Evolutionary conservation across 129 eudicot species (phyloP), one percentile per base, ranked within the genome.

Genomic region (Flaveria bidentis): DNA sequence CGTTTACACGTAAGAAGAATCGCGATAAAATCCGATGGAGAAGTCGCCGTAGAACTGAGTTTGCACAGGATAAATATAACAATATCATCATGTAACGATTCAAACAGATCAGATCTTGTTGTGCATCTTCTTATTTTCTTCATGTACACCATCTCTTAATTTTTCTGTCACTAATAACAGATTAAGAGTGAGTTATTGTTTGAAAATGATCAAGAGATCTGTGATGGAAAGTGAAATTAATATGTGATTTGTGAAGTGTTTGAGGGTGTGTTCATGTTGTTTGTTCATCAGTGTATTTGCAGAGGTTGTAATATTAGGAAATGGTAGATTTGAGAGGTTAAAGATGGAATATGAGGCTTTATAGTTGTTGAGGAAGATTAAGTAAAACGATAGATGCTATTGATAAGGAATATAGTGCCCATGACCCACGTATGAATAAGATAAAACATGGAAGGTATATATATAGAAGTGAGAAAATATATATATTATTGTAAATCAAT

Each of bases 51-150:
- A 16, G 85, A 83, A 50, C 83, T 71, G 33, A 87, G 87, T 69
- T 87, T 87, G 64, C 71, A 65, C 20, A 87, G 80, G 55, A 87
- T 67, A 18, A 25, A 65, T 33, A 77, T 14, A 22, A 87, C 76
- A 42, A 87, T 67, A 78, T 87, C 89, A 68, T 87, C 92, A 7
- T 86, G 92, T 15, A 87, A 77, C 33, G 65, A 23, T 22, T 76
- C 87, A 74, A 86, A 83, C 26, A 74, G 44, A 83, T 86, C 87
- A 28, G 81, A 63, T 64, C 79, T 69, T 15, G 47, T 64, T 70
- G 17, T 6, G 15, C 14, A 10, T 25, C 57, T 22, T 80, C 52
- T 80, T 42, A 8, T 51, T 51, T 62, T 79, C 78, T n/a, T 80
- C 78, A 65, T 80, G 73, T 42, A 3, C 22, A 61, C n/a, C 5